Evolutionary conservation across 2,329 filamentous ascomycete species (phyloP).

Genomic region (Trichophyton simii): DNA sequence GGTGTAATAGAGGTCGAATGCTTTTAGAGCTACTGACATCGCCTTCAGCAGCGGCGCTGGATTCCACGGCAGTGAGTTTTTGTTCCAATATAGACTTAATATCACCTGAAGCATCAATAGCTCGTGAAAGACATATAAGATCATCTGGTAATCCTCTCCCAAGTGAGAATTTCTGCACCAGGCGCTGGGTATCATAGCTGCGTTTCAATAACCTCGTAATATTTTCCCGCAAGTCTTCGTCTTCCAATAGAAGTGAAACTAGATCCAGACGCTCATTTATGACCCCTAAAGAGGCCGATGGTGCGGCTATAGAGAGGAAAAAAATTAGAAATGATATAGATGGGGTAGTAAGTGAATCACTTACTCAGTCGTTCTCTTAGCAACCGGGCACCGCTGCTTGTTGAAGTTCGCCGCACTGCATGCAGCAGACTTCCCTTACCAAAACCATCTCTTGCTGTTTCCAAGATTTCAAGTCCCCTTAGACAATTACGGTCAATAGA

Average conservation of each 20-base stretch:
- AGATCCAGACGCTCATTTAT: constrained; percentile 74
- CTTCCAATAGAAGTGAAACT: constrained; percentile 59
- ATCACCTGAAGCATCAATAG: constrained; percentile 60
- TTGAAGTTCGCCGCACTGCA: constrained; percentile 78
- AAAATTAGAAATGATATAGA: neutral
- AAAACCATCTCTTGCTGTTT: constrained; percentile 66
- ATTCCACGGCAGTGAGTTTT: constrained; percentile 13
- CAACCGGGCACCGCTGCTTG: constrained; percentile 76
- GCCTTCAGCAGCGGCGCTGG: constrained; percentile 14
- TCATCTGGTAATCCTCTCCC: constrained; percentile 89
- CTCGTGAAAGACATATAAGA: constrained; percentile 67
- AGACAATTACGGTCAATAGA: constrained; percentile 84
- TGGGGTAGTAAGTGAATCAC: neutral
- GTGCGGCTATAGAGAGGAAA: constrained; percentile 43
- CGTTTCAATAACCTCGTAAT: constrained; percentile 56
- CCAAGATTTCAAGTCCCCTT: constrained; percentile 74
- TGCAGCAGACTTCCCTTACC: constrained; percentile 79
- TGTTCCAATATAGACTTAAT: constrained; percentile 36
- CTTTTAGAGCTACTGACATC: constrained; percentile 23
- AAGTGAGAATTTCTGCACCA: constrained; percentile 88
- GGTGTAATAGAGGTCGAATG: constrained; percentile 21
- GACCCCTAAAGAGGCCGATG: constrained; percentile 69
- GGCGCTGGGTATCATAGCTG: constrained; percentile 73
- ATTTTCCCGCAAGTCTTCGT: constrained; percentile 56
- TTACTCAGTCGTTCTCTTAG: constrained; percentile 70